Evolutionary conservation across 83 land plant genomes (phyloP).

Genomic region (Picea engelmannii): DNA sequence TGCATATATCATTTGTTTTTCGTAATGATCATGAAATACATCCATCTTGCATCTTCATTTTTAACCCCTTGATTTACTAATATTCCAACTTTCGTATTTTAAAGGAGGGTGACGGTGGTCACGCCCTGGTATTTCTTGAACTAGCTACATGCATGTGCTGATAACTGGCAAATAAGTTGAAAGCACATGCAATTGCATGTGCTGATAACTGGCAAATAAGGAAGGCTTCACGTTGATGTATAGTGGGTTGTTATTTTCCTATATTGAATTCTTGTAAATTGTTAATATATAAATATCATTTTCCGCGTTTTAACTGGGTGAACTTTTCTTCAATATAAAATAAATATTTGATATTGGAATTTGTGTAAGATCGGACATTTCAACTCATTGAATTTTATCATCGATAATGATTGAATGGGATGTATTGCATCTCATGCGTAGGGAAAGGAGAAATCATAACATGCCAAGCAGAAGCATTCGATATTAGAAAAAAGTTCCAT

Average conservation of each 20-base stretch:
- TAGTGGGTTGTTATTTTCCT: background rate
- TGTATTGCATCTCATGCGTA: too few relatives aligned
- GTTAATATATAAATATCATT: too few relatives aligned
- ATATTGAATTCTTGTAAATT: too few relatives aligned
- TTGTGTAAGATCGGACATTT: too few relatives aligned
- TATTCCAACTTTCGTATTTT: conserved; percentile 1
- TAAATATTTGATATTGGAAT: too few relatives aligned
- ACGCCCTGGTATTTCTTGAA: conserved; percentile 81
- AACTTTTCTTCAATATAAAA: too few relatives aligned
- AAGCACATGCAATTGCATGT: conserved; percentile 48
- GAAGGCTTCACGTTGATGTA: conserved; percentile 20
- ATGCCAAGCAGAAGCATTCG: too few relatives aligned
- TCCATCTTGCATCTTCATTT: background rate
- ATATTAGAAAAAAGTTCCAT: too few relatives aligned
- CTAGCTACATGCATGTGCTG: conserved; percentile 59
- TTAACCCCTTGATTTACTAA: background rate
- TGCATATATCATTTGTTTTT: background rate
- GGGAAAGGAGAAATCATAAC: too few relatives aligned
- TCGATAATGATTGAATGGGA: too few relatives aligned
- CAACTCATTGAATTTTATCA: too few relatives aligned
- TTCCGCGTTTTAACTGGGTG: too few relatives aligned
- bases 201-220: conserved; percentile 73
- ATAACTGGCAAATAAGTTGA: conserved; percentile 11
- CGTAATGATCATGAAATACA: background rate
- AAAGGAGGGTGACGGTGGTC: conserved; percentile 70